Base-by-base conservation (phyloP, 768 basidiomycete genomes). In the Boletellus sp. region DNA sequence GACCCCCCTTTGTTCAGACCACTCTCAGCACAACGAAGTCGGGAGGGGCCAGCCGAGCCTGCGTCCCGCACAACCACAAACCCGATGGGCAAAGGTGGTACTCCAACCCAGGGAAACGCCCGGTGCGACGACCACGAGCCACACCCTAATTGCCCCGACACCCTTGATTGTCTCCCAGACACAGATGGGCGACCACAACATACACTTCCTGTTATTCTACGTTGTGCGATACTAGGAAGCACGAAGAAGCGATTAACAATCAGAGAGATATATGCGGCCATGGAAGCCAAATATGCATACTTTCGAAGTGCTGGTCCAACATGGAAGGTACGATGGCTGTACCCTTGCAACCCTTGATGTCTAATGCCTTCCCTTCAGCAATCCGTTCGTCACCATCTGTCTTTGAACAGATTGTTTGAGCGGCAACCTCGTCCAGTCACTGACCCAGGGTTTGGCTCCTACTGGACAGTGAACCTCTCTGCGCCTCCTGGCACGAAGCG, bases 401-500 rank as follows among this genome's bases (percentile, higher is more conserved):
- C 89, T 11, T 70, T 90, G 44, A 90, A 90, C 67, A 80, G 87
- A 32, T 70, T 91, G 5, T 91, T 91, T 60, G 89, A 91, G 65
- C 78, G 87, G 43, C 86, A 89, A 58, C 84, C 85, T 17, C 78
- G 89, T 43, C 89, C 89, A 8, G 85, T 86, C 10, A 87, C 87
- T 26, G 88, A 90, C 64, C 89, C 89, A 12, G 89, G 89, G 15
- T 89, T 90, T 64, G 89, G 89, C 19, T 90, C 88, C 11, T 90
- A 91, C 62, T 91, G 89, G 89, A 90, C 88, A 32, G 89, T 91
- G n/a, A 90, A 90, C 66, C 74, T 90, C 19, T 66, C 79, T 42
- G 89, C 89, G n/a, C 87, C 88, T 12, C 88, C 88, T 2, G 89
- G 89, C 19, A 90, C 88, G 1, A 91, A 91, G 69, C 80, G 89